Conservation (phyloP, 768 basidiomycete genomes). For the Lactarius hatsudake region DNA sequence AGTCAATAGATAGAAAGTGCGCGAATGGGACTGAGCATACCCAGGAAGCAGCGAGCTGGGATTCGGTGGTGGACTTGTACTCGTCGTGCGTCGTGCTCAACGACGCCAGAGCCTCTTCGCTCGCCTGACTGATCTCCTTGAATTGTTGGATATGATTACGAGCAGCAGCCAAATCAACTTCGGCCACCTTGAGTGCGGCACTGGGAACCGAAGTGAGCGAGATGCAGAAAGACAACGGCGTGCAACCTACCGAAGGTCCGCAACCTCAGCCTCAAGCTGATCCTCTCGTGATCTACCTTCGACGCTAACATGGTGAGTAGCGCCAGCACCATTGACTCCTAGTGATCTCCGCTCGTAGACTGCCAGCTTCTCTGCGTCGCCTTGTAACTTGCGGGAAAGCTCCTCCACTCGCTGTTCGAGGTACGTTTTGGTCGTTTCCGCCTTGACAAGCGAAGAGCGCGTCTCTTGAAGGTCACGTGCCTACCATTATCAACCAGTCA, state of each 20-base stretch:
- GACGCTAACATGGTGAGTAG: conserved; percentile 37
- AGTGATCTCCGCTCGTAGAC: conserved; percentile 74
- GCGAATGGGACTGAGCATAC: conserved; percentile 40
- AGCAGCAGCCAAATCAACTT: conserved; percentile 72
- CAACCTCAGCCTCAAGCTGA: conserved; percentile 80
- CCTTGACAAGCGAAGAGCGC: conserved; percentile 65
- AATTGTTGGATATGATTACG: conserved; percentile 77
- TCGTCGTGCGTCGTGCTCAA: conserved; percentile 76
- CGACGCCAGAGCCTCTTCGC: conserved; percentile 68
- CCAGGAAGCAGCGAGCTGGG: conserved; percentile 63
- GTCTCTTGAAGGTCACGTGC: conserved; percentile 60
- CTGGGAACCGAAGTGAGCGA: conserved; percentile 37
- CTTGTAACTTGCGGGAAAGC: conserved; percentile 61
- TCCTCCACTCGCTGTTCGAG: conserved; percentile 70
- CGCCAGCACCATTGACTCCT: conserved; percentile 33
- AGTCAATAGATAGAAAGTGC: not conserved
- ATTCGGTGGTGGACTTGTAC: conserved; percentile 70
- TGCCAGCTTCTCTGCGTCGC: conserved; percentile 79
- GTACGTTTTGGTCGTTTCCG: conserved; percentile 77
- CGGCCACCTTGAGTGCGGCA: conserved; percentile 69
- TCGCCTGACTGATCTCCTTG: conserved; percentile 81
- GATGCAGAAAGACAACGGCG: not conserved
- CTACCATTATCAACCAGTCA: conserved; percentile 36
- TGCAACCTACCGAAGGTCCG: conserved; percentile 66
- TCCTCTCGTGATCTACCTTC: conserved; percentile 63